These are phyloP conservation scores for Sporothrix euskadiensis DNA, from an alignment of 2,329 filamentous ascomycete species.

Conservation along the genomic window DNA sequence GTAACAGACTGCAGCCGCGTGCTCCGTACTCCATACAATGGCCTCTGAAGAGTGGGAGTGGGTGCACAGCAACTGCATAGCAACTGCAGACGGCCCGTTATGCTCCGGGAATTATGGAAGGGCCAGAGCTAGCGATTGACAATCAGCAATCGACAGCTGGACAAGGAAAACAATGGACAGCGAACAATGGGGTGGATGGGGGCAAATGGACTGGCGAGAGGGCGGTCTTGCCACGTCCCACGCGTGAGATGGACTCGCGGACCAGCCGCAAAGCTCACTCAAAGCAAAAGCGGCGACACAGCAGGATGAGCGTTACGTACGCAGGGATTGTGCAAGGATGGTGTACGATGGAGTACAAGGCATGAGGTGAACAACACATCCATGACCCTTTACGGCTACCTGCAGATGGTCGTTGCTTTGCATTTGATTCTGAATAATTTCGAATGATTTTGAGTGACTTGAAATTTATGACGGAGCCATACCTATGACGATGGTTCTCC, in stretches of 20 bases:
- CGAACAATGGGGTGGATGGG: background rate
- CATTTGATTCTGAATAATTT: background rate
- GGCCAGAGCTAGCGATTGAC: background rate
- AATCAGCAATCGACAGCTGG: background rate
- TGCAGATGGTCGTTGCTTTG: background rate
- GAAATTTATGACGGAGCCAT: background rate
- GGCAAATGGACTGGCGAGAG: background rate
- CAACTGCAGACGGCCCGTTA: background rate
- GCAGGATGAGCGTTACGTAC: background rate
- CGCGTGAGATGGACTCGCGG: background rate
- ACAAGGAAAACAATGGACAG: background rate
- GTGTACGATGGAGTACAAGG: background rate
- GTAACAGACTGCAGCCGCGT: constrained; percentile 2
- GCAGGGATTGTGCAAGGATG: background rate
- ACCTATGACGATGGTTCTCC: background rate
- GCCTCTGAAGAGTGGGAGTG: background rate
- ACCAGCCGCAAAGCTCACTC: background rate
- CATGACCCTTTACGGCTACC: background rate
- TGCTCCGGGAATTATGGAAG: background rate
- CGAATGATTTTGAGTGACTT: background rate
- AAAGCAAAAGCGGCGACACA: background rate
- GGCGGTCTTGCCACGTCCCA: background rate
- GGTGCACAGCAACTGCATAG: background rate
- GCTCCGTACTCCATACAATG: background rate
- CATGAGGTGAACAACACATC: no score